These are phyloP conservation scores for Polyplosphaeria fusca DNA, from an alignment of 495 filamentous ascomycete genomes.

Conservation along the genomic window DNA sequence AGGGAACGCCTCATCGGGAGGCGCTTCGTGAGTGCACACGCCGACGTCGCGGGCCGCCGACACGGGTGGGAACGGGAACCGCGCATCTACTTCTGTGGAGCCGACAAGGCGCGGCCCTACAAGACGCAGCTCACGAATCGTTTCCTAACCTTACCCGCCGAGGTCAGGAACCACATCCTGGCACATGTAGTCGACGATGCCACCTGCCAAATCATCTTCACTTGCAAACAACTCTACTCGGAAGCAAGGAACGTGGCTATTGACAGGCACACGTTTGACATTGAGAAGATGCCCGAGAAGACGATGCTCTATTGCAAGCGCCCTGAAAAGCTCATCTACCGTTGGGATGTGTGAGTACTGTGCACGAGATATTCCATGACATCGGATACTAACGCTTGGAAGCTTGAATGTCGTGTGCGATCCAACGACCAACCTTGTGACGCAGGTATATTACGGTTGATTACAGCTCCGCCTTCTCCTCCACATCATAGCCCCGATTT, in stretches of 20 bases:
- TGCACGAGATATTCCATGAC: neutral
- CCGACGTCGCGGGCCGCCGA: neutral
- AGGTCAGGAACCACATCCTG: slow-evolving; percentile 13
- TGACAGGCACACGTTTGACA: slow-evolving; percentile 2
- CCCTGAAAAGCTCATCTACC: neutral
- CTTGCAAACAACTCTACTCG: slow-evolving; percentile 18
- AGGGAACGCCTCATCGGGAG: slow-evolving; percentile 10
- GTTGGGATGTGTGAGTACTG: neutral
- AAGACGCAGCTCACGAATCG: neutral
- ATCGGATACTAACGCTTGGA: neutral
- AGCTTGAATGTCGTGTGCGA: slow-evolving; percentile 6
- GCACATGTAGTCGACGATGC: neutral
- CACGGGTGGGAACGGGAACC: slow-evolving; percentile 2
- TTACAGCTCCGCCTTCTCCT: slow-evolving; percentile 11
- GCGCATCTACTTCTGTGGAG: neutral
- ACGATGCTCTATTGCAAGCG: neutral
- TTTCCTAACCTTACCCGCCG: slow-evolving; percentile 9
- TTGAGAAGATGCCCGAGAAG: slow-evolving; percentile 4
- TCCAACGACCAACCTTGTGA: neutral
- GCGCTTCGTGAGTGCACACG: slow-evolving; percentile 2
- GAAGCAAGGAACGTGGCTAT: slow-evolving; percentile 9
- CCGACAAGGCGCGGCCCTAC: slow-evolving; percentile 4
- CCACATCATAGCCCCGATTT: neutral
- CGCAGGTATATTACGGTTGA: neutral
- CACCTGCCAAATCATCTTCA: slow-evolving; percentile 5